These are phyloP conservation scores for Cercospora janseana DNA, from an alignment of 2,329 filamentous ascomycete species.

Conservation along the genomic window DNA sequence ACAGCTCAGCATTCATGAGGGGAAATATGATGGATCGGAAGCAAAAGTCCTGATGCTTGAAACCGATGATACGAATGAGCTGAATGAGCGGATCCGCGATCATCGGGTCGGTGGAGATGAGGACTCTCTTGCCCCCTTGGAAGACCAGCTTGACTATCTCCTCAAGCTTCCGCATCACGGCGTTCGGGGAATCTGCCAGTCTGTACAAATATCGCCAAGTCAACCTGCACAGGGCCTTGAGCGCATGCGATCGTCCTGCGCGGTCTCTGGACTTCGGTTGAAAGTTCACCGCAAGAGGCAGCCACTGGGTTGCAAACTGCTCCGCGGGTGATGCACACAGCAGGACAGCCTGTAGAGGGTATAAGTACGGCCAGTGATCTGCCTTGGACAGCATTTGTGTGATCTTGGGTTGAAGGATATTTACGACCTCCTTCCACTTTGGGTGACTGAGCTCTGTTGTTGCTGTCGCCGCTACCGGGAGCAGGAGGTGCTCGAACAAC, in stretches of 20 bases:
- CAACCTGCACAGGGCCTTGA: slow-evolving; percentile 85
- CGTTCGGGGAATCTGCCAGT: slow-evolving; percentile 63
- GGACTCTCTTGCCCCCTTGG: slow-evolving; percentile 73
- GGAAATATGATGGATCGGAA: slow-evolving; percentile 93
- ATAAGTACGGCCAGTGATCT: slow-evolving; percentile 85
- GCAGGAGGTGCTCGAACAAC: slow-evolving; percentile 78
- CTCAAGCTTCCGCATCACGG: slow-evolving; percentile 75
- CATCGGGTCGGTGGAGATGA: slow-evolving; percentile 77
- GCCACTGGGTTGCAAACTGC: slow-evolving; percentile 80
- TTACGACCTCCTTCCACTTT: slow-evolving; percentile 84
- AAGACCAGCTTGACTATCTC: slow-evolving; percentile 84
- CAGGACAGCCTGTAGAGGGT: slow-evolving; percentile 81
- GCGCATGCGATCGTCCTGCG: slow-evolving; percentile 69
- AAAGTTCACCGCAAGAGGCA: slow-evolving; percentile 72
- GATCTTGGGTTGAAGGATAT: slow-evolving; percentile 73
- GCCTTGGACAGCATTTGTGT: slow-evolving; percentile 86
- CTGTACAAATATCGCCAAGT: slow-evolving; percentile 95
- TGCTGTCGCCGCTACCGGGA: slow-evolving; percentile 81
- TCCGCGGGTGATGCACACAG: slow-evolving; percentile 86
- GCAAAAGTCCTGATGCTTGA: slow-evolving; percentile 88
- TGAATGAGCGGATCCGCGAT: slow-evolving; percentile 89
- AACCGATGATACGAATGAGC: slow-evolving; percentile 90
- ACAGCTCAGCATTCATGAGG: slow-evolving; percentile 87
- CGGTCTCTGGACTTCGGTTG: slow-evolving; percentile 84
- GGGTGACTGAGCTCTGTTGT: slow-evolving; percentile 69